Evolutionary conservation across 495 filamentous ascomycete genomes (phyloP).

Genomic region (Aspergillus coremiiformis): DNA sequence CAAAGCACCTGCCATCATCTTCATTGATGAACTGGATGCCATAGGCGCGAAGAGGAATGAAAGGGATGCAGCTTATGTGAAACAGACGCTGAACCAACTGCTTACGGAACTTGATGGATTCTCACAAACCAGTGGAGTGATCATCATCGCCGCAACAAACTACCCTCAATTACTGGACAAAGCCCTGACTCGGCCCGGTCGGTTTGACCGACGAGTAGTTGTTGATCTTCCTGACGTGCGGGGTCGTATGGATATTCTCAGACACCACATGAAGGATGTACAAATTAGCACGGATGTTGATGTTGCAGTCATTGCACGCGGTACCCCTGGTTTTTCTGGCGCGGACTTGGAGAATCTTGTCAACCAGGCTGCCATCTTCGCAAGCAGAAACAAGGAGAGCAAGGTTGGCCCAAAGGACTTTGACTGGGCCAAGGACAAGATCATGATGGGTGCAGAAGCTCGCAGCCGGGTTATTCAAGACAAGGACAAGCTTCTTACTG

Average conservation of each 20-base stretch:
- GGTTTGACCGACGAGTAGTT: constrained; percentile 85
- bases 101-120: constrained; percentile 98
- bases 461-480: constrained; percentile 79
- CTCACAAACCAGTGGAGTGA: constrained; percentile 85
- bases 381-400: constrained; percentile 67
- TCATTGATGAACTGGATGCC: constrained; percentile 96
- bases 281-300: constrained; percentile 73
- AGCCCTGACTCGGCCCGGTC: constrained; percentile 85
- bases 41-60: constrained; percentile 92
- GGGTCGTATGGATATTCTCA: constrained; percentile 83
- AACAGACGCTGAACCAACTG: constrained; percentile 94
- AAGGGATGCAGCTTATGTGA: constrained; percentile 89
- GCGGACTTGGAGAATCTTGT: constrained; percentile 94
- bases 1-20: constrained; percentile 93
- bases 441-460: constrained; percentile 93
- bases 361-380: constrained; percentile 91
- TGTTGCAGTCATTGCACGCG: constrained; percentile 69
- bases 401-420: constrained; percentile 74
- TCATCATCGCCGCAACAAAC: constrained; percentile 93
- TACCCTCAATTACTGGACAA: constrained; percentile 92
- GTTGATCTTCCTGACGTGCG: constrained; percentile 94
- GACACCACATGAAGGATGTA: constrained; percentile 85
- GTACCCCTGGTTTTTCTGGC: constrained; percentile 87
- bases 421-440: constrained; percentile 97
- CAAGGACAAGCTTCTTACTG: constrained; percentile 81